Conservation (phyloP, 768 basidiomycete species). For the Lactarius hatsudake region DNA sequence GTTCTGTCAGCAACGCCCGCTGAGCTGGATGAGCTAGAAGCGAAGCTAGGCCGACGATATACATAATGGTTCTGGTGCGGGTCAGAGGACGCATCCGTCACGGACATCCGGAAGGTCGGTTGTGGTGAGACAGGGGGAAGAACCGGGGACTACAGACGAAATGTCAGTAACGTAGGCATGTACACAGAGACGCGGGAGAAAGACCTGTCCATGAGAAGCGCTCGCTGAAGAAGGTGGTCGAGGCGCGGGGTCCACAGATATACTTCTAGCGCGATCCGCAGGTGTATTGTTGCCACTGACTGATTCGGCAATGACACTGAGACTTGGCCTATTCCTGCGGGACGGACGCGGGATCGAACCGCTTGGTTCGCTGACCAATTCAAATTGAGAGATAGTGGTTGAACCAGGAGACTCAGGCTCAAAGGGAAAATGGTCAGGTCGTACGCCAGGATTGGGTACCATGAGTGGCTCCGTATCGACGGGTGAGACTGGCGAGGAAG, state of each 20-base stretch:
- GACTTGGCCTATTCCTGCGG: conserved; percentile 17
- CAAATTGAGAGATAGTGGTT: conserved; percentile 29
- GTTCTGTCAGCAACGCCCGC: conserved; percentile 6
- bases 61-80: conserved; percentile 12
- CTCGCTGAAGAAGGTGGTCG: conserved; percentile 15
- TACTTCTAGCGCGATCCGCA: conserved; percentile 19
- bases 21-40: conserved; percentile 22
- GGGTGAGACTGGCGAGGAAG: conserved; percentile 1
- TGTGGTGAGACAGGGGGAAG: conserved; percentile 1
- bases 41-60: conserved; percentile 24
- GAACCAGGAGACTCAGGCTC: conserved; percentile 26
- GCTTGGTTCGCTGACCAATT: conserved; percentile 26
- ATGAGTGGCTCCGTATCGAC: conserved; percentile 22
- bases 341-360: conserved; percentile 19
- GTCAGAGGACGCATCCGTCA: background rate
- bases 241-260: conserved; percentile 15
- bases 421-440: conserved; percentile 12
- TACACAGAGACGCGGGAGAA: background rate
- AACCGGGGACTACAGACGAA: background rate
- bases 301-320: conserved; percentile 24
- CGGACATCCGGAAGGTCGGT: conserved; percentile 8
- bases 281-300: conserved; percentile 26
- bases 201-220: conserved; percentile 12
- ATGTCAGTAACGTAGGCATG: conserved; percentile 2
- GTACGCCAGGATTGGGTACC: conserved; percentile 22